Evolutionary conservation across 2,329 filamentous ascomycete species (phyloP), one percentile per base, ranked within the genome.

Genomic region (Clonostachys rhizophaga): DNA sequence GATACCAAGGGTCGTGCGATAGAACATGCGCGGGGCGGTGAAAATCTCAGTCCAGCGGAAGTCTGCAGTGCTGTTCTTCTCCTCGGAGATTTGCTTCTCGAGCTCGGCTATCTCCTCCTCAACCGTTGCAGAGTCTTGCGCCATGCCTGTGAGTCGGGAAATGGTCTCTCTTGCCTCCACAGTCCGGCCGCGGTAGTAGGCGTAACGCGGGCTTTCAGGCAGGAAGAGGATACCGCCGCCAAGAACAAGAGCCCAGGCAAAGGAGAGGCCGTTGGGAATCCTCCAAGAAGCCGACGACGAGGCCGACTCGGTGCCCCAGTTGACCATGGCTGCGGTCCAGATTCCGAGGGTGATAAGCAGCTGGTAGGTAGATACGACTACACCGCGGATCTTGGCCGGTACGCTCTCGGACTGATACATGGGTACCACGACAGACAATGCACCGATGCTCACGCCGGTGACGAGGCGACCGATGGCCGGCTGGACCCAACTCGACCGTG

Each of bases 321-420:
- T 84, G 62, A 79, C 70, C 62, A 78, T 72, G 55, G 79, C 76
- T 36, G 74, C 71, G 20, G 67, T 68, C 71, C 75, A 82, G 60
- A 88, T 86, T 43, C 84, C 84, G 30, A 86, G 68, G 0, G 84
- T 87, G 59, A 87, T 83, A 60, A 86, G 79, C 4, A 87, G 74
- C 68, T 87, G 84, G 62, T 87, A 87, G 45, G 74, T 78, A 2
- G 77, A 75, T 30, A 87, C 76, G 37, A 87, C 71, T 7, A 81
- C 71, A 56, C 82, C 82, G 55, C 84, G 78, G 44, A 87, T 78
- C 49, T 81, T 76, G 50, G 81, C 74, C 0, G 84, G 84, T 4
- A 79, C 78, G 47, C 76, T 82, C 63, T 88, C 84, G 14, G 75
- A 79, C 59, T 86, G 82, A 55, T 87, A 87, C 79, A 88, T 83